phyloP scores from a whole-genome alignment of 371 early-diverging fungal genomes.

The Mucor sp. region DNA sequence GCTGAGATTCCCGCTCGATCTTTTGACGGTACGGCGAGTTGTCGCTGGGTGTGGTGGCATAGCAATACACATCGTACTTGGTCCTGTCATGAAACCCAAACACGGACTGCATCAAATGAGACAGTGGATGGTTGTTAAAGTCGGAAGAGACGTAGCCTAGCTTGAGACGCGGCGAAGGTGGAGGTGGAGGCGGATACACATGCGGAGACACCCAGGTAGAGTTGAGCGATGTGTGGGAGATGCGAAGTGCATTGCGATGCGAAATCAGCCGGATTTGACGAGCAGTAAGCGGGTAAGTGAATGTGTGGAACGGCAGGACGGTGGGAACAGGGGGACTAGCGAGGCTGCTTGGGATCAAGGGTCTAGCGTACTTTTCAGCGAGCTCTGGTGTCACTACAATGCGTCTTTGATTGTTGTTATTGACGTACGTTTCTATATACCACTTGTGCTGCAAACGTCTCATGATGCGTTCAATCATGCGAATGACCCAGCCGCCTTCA shows the following conservation, averaged over 20 bases:
- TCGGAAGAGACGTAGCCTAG: constrained; percentile 93
- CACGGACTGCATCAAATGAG: constrained; percentile 93
- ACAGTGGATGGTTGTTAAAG: constrained; percentile 90
- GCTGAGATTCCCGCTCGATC: constrained; percentile 79
- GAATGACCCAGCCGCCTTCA: constrained; percentile 81
- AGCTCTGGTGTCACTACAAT: constrained; percentile 32
- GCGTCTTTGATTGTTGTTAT: constrained; percentile 1
- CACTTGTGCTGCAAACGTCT: constrained; percentile 67
- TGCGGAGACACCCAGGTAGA: constrained; percentile 71
- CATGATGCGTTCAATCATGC: constrained; percentile 64
- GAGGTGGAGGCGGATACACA: constrained; percentile 81
- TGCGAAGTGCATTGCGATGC: constrained; percentile 82
- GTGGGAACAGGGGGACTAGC: constrained; percentile 77
- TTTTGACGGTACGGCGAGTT: constrained; percentile 79
- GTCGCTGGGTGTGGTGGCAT: constrained; percentile 84
- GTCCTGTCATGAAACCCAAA: constrained; percentile 86
- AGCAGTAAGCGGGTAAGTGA: constrained; percentile 84
- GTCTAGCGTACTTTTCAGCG: constrained; percentile 56
- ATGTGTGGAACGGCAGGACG: constrained; percentile 92
- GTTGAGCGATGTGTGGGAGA: constrained; percentile 68
- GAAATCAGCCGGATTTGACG: constrained; percentile 87
- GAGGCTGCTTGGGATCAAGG: constrained; percentile 59
- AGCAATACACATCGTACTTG: constrained; percentile 76
- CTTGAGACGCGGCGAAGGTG: constrained; percentile 62
- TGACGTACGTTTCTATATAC: constrained; percentile 58